phyloP scores from a whole-genome alignment of 2,329 filamentous ascomycete genomes.

The Beauveria rudraprayagi region DNA sequence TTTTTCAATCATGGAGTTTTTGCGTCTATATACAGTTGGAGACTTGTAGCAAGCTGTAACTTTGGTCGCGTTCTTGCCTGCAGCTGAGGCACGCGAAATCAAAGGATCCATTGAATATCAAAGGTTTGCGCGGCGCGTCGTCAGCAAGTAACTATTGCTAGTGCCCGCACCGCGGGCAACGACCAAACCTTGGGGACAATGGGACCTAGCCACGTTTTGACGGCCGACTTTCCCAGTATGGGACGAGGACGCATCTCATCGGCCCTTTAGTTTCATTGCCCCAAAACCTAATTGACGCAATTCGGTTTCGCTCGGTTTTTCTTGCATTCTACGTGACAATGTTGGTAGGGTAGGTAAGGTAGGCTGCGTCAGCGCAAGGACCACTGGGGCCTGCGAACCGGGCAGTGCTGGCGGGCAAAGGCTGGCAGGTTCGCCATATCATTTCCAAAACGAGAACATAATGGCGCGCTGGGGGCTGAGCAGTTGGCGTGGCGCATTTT shows the following conservation, averaged over 20 bases:
- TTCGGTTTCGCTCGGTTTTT: constrained; percentile 6
- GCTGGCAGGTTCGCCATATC: background rate
- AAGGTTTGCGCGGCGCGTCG: background rate
- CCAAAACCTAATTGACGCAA: background rate
- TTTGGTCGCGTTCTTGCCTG: background rate
- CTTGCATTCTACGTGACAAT: background rate
- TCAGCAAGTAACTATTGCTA: background rate
- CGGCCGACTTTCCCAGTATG: background rate
- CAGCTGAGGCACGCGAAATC: background rate
- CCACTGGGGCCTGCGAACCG: background rate
- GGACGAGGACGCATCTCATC: background rate
- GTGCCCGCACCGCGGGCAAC: background rate
- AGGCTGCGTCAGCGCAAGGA: background rate
- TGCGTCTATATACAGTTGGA: too few species aligned
- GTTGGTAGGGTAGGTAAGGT: background rate
- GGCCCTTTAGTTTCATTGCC: background rate
- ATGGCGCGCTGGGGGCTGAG: background rate
- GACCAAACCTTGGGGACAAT: background rate
- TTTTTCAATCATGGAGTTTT: background rate
- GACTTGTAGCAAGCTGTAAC: background rate
- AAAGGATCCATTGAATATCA: background rate
- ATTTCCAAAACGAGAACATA: background rate
- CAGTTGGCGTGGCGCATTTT: background rate
- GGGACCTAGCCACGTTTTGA: background rate
- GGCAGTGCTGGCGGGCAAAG: background rate